phyloP scores from a whole-genome alignment of 768 basidiomycete species.

The Cystobasidiopsis lactophilus region DNA sequence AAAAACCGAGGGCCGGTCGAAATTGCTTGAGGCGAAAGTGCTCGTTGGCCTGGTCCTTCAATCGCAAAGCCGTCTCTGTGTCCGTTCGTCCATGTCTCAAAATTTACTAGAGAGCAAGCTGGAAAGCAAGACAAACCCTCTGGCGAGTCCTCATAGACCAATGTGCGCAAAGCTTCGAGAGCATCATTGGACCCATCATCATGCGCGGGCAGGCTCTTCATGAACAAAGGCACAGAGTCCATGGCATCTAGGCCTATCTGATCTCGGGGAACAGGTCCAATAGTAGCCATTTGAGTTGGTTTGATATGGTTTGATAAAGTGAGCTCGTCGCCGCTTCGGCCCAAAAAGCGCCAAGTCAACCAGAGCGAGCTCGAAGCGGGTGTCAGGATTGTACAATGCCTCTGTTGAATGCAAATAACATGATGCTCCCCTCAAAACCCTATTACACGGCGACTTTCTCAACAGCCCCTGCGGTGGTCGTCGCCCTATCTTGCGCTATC shows the following conservation, averaged over 20 bases:
- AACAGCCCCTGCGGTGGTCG: not conserved
- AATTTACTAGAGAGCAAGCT: too few relatives aligned
- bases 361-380: not conserved
- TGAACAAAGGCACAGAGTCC: conserved; percentile 69
- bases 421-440: too few relatives aligned
- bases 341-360: not conserved
- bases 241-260: conserved; percentile 25
- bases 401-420: not conserved
- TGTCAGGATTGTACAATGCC: not conserved
- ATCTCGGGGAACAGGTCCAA: not conserved
- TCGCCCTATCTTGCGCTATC: not conserved
- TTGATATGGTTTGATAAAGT: not conserved
- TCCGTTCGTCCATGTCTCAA: not conserved
- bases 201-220: conserved; percentile 48
- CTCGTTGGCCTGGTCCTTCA: conserved; percentile 89
- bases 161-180: conserved; percentile 59
- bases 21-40: conserved; percentile 70
- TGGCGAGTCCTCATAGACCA: conserved; percentile 72
- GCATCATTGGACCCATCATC: conserved; percentile 35
- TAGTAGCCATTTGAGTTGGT: not conserved
- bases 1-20: conserved; percentile 72
- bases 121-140: conserved; percentile 47
- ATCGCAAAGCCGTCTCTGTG: conserved; percentile 67
- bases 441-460: too few relatives aligned
- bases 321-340: not conserved